These are phyloP conservation scores for Rugonectria rugulosa DNA, from an alignment of 2,329 filamentous ascomycete species.

Conservation along the genomic window DNA sequence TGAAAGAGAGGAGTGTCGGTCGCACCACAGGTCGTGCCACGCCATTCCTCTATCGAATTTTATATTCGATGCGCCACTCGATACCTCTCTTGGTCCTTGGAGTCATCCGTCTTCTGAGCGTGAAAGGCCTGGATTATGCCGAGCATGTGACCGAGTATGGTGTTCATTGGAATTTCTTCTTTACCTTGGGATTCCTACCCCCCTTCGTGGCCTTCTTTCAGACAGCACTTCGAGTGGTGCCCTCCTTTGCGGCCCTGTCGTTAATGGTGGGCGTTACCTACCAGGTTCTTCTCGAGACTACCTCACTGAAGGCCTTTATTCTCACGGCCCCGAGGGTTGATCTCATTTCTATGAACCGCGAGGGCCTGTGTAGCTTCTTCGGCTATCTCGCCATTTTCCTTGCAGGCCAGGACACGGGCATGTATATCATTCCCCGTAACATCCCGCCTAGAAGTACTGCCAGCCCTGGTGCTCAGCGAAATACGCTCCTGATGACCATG, in stretches of 20 bases:
- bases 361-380: conserved; percentile 93
- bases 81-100: conserved; percentile 84
- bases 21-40: conserved; percentile 56
- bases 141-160: conserved; percentile 98
- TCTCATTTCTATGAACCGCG: conserved; percentile 87
- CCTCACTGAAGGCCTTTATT: conserved; percentile 81
- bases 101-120: conserved; percentile 80
- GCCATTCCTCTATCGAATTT: conserved; percentile 65
- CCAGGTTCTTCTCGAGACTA: conserved; percentile 78
- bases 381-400: conserved; percentile 97
- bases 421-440: conserved; percentile 75
- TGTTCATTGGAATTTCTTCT: conserved; percentile 99
- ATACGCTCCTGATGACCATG: conserved; percentile 69
- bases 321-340: conserved; percentile 81
- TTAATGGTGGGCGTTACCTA: conserved; percentile 74
- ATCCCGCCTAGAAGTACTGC: conserved; percentile 52
- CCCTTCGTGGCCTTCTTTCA: conserved; percentile 89
- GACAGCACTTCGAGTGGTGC: conserved; percentile 71
- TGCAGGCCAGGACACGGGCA: conserved; percentile 83
- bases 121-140: conserved; percentile 94
- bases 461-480: conserved; percentile 57
- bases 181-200: conserved; percentile 87
- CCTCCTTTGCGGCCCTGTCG: conserved; percentile 79
- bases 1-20: conserved; percentile 70
- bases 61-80: conserved; percentile 77